Base-by-base conservation (phyloP, 257 asterid species). In the Petunia secreta region DNA sequence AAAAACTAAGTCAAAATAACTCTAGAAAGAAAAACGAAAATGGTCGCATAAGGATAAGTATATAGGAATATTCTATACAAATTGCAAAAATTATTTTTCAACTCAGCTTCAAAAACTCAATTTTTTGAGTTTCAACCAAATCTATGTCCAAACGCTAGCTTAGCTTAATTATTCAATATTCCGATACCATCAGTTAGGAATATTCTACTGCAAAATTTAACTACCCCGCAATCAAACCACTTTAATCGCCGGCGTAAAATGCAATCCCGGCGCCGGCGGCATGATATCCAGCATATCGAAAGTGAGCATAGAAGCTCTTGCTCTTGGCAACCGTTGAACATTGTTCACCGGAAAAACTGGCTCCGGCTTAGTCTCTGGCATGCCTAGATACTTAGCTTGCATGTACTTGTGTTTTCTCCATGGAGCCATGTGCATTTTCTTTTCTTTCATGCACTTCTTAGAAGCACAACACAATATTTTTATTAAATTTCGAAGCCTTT, bases 371-470 rank as follows among this genome's bases (percentile, higher is more conserved):
- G 13, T 59, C 60, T 41, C 77, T 52, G 88, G 85, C 65, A 68
- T 75, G n/a, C 85, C 87, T 14, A 77, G 77, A 87, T 89, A 88
- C 69, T 88, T 88, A 4, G 90, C 87, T 68, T 82, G 85, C 90
- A 86, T 88, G 71, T 85, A 87, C 8, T 82, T 80, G 1, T 88
- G 86, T 80, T 87, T 88, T 63, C 91, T 82, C 90, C 91, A 88
- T 5, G 89, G 88, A 2, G 87, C 90, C 81, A 86, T 80, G 46
- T 88, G 89, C 90, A 83, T 87, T 44, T 87, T 83, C 3, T 69
- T 83, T 38, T 80, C 89, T 81, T 82, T 76, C 85, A 86, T 81
- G 75, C 89, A 85, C 37, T 75, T 83, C 83, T 86, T 87, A 1
- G 85, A 80, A 14, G 91, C 89, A 15, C 73, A 34, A 55, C 91